Evolutionary conservation across 1,284 basidiomycete species (phyloP), one percentile per base, ranked within the genome.

Genomic region (Ustilago hordei): DNA sequence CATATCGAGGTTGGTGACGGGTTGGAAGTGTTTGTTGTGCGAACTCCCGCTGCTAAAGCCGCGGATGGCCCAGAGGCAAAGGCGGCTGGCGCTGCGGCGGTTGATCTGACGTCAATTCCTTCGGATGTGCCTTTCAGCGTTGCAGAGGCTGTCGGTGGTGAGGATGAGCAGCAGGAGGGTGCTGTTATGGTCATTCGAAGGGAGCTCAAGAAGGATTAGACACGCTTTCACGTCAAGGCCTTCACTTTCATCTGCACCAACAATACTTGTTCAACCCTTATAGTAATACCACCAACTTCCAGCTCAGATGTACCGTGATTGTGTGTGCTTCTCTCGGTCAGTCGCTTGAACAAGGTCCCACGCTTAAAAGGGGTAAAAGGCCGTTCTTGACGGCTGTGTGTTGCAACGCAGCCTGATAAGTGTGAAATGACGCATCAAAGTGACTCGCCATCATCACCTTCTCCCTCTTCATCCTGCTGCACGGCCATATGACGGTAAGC

Each of bases 1-100:
- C 83, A 86, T 62, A 86, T 86, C 48, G 84, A 85, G 63, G 84
- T 86, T 5, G 84, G 84, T 9, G 84, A 86, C 57, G 84, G 84
- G 1, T 62, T 86, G 17, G 84, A 86, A 66, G 82, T 86, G 39
- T 86, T 80, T 59, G 79, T 86, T 3, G 84, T 86, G 2, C 77
- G 84, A 8, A 60, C 67, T 3, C 68, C 78, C 5, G 31, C 28
- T 31, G 19, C 12, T 8, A 45, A 50, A 0, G n/a, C 19, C 9
- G 36, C 52, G 0, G 55, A 61, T 28, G 57, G 39, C 28, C 32
- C 32, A 4, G 57, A 43, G 23, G 31, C 35, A 55, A 35, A 61
- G 32, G 53, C 48, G 2, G 55, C 45, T 28, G 65, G 72, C 41
- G 81, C 79, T 1, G 68, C 72, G 0, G 72, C 78, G 17, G 64